phyloP scores from a whole-genome alignment of 2,329 filamentous ascomycete genomes.

The Botrytis fragariae region DNA sequence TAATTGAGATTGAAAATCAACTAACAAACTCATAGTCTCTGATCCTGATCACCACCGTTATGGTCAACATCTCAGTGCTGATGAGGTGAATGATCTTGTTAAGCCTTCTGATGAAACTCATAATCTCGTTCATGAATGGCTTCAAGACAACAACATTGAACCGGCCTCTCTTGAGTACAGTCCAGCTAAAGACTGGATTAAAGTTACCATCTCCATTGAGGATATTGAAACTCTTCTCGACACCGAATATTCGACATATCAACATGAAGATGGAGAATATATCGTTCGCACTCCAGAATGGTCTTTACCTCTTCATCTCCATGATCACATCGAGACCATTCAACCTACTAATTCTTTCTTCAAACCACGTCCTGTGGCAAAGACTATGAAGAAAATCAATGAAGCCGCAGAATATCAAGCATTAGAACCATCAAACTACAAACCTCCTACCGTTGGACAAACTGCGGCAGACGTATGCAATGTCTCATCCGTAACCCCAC shows the following conservation, averaged over 20 bases:
- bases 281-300: slow-evolving; percentile 31
- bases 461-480: slow-evolving; percentile 61
- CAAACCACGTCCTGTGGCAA: slow-evolving; percentile 44
- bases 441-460: slow-evolving; percentile 11
- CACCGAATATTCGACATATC: slow-evolving; percentile 40
- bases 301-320: slow-evolving; percentile 45
- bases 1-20: background rate
- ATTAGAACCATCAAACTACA: slow-evolving; percentile 11
- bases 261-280: slow-evolving; percentile 36
- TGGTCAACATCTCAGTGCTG: slow-evolving; percentile 51
- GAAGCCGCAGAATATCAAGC: background rate
- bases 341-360: slow-evolving; percentile 59
- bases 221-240: slow-evolving; percentile 42
- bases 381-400: slow-evolving; percentile 23
- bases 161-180: slow-evolving; percentile 42
- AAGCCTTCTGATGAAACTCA: slow-evolving; percentile 51
- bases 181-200: slow-evolving; percentile 57
- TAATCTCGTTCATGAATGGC: slow-evolving; percentile 55
- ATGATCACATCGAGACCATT: slow-evolving; percentile 46
- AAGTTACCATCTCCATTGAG: slow-evolving; percentile 46
- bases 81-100: slow-evolving; percentile 53
- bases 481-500: slow-evolving; percentile 28
- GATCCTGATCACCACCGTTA: slow-evolving; percentile 54
- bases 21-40: slow-evolving; percentile 42
- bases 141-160: slow-evolving; percentile 51